Percentiles rank a stretch among this genome's conserved stretches.
phyloP scores from a whole-genome alignment of 139 green algal species.

The Astrephomene gubernaculifera region DNA sequence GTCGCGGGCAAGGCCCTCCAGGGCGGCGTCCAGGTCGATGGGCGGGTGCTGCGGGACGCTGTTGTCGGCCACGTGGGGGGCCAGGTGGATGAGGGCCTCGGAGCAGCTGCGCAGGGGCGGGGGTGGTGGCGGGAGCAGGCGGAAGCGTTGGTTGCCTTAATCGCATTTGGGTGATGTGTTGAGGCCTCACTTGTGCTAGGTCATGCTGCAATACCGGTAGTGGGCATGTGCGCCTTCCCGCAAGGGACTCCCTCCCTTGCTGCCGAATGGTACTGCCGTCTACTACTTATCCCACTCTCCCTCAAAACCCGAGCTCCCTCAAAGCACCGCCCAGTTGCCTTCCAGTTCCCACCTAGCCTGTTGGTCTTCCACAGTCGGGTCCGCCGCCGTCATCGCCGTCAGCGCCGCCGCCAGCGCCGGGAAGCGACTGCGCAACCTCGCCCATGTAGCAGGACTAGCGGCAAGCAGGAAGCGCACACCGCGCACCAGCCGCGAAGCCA shows the following conservation, averaged over 20 bases:
- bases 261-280: too few species aligned
- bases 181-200: too few species aligned
- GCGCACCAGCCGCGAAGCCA: neutral
- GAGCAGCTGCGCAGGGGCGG: conserved; percentile 17
- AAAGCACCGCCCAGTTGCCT: too few species aligned
- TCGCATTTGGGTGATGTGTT: too few species aligned
- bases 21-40: neutral
- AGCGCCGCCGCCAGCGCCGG: conserved; percentile 27
- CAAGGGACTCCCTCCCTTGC: too few species aligned
- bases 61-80: conserved; percentile 38
- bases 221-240: too few species aligned
- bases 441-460: conserved; percentile 21
- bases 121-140: too few species aligned
- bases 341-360: conserved; percentile 27
- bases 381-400: neutral
- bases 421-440: conserved; percentile 10
- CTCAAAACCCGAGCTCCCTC: too few species aligned
- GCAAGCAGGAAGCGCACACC: conserved; percentile 28
- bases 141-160: too few species aligned
- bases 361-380: conserved; percentile 24
- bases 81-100: conserved; percentile 3
- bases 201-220: too few species aligned
- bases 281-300: too few species aligned
- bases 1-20: neutral
- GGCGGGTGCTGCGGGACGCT: conserved; percentile 11